Percentiles rank a stretch among this genome's conserved stretches.
Evolutionary conservation across 805 yeast species (phyloP).

Genomic region (Blastobotrys muscicola): DNA sequence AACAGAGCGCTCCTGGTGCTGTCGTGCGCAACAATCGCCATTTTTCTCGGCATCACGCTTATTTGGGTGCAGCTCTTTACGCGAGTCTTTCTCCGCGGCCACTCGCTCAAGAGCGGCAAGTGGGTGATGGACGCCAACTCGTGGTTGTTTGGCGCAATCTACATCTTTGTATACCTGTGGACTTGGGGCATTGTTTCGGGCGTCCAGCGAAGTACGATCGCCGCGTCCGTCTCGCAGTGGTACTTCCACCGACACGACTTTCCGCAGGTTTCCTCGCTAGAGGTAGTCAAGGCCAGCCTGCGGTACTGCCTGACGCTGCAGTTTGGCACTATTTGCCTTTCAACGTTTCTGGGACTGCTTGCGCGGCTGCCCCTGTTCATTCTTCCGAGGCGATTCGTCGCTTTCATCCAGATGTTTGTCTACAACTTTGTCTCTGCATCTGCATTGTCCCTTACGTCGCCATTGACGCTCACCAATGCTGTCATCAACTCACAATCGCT

Average conservation of each 20-base stretch:
- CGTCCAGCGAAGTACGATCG: constrained; percentile 28
- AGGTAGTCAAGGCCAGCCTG: constrained; percentile 18
- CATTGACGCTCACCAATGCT: constrained; percentile 31
- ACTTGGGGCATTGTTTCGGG: constrained; percentile 33
- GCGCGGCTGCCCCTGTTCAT: constrained; percentile 28
- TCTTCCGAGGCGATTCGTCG: constrained; percentile 25
- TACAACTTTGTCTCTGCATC: constrained; percentile 23
- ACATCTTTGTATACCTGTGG: constrained; percentile 32
- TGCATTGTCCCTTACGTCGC: constrained; percentile 23
- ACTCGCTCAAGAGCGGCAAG: constrained; percentile 13
- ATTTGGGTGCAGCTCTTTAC: constrained; percentile 29
- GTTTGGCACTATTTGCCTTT: constrained; percentile 29
- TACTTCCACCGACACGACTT: constrained; percentile 24
- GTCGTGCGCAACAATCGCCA: constrained; percentile 21
- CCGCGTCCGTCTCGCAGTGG: constrained; percentile 32
- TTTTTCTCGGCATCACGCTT: constrained; percentile 25
- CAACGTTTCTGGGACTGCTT: constrained; percentile 25
- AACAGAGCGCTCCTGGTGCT: constrained; percentile 25
- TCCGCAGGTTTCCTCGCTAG: constrained; percentile 14
- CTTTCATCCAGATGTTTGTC: constrained; percentile 18
- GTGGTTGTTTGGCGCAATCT: constrained; percentile 26
- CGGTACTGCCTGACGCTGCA: constrained; percentile 23
- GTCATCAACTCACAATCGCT: constrained; percentile 28
- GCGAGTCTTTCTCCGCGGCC: constrained; percentile 25
- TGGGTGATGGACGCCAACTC: constrained; percentile 24